Conservation (phyloP, 257 asterid genomes). For the Parsonsia alboflavescens region DNA sequence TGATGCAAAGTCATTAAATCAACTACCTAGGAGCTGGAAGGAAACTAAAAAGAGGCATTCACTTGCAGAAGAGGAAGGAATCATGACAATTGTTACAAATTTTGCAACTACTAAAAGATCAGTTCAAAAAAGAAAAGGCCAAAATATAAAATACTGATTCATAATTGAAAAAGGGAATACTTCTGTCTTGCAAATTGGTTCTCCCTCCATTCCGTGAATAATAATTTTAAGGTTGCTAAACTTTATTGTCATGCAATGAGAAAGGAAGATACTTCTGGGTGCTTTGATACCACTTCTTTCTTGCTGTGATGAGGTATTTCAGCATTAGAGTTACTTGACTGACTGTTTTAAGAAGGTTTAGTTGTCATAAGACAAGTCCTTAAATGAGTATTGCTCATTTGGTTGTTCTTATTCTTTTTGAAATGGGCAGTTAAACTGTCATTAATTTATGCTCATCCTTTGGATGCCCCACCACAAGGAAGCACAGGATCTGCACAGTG, state of each 20-base stretch:
- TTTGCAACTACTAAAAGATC: neutral
- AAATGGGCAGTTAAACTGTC: neutral
- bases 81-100: neutral
- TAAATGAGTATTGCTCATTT: neutral
- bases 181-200: neutral
- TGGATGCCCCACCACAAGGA: neutral
- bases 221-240: neutral
- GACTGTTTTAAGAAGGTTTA: neutral
- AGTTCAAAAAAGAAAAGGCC: neutral
- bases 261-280: neutral
- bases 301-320: neutral
- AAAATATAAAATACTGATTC: neutral
- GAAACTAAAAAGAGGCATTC: neutral
- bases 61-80: neutral
- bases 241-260: neutral
- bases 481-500: neutral
- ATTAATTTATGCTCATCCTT: neutral
- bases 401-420: neutral
- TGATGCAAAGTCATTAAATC: neutral
- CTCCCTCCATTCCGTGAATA: neutral
- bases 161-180: neutral
- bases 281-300: no score
- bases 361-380: neutral
- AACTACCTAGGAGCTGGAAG: neutral
- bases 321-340: neutral